phyloP scores from a whole-genome alignment of 2,329 filamentous ascomycete species.

The Sporothrix sp. region DNA sequence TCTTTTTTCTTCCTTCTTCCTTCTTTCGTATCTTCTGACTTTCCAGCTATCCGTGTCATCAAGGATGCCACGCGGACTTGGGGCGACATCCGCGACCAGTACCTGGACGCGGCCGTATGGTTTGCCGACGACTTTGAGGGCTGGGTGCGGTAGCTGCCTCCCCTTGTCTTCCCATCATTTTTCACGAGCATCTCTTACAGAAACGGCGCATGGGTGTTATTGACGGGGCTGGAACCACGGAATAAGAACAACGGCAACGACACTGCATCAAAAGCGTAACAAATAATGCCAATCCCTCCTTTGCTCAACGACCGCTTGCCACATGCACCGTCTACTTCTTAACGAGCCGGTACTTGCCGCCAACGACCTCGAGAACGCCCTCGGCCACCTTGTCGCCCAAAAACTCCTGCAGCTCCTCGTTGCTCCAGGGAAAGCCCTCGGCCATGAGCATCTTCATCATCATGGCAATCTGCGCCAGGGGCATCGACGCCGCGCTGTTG shows the following conservation, averaged over 20 bases:
- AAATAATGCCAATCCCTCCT: too few relatives aligned
- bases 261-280: too few relatives aligned
- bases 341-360: constrained; percentile 59
- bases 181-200: background rate
- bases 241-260: too few relatives aligned
- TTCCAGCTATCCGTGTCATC: constrained; percentile 58
- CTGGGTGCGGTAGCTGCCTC: constrained; percentile 36
- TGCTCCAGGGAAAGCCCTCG: constrained; percentile 80
- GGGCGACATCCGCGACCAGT: constrained; percentile 58
- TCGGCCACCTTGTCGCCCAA: constrained; percentile 66
- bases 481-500: constrained; percentile 74
- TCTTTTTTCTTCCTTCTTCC: too few relatives aligned
- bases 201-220: too few relatives aligned
- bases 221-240: too few relatives aligned
- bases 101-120: constrained; percentile 57
- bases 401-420: constrained; percentile 78
- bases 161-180: background rate
- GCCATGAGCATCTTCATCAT: constrained; percentile 91
- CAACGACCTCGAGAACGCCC: constrained; percentile 57
- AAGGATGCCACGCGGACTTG: constrained; percentile 64
- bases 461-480: constrained; percentile 71
- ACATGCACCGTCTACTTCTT: constrained; percentile 39
- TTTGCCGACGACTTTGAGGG: constrained; percentile 65
- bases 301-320: too few relatives aligned
- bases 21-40: background rate